Base-by-base conservation (phyloP, 495 filamentous ascomycete species). In the Talaromyces adpressus region DNA sequence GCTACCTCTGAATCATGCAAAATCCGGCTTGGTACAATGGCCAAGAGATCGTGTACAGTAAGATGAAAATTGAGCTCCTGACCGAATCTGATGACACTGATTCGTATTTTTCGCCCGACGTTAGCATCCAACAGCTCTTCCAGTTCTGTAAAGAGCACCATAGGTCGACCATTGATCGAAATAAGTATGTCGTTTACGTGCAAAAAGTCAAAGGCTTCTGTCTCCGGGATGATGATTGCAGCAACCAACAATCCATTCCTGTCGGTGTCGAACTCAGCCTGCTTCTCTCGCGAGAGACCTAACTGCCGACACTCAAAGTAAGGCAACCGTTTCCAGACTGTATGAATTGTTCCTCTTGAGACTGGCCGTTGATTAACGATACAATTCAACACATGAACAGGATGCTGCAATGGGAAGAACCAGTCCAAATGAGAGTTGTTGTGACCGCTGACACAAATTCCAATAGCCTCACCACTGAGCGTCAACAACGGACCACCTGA, bases 291-390 rank as follows among this genome's bases (percentile, higher is more conserved):
- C 12, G 58, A 45, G 23, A 60, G 58, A 14, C 58, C 58, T 7
- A 60, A 9, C 58, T 60, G 58, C 14, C 58, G 58, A 47, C 58
- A 60, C 30, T 60, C 58, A n/a, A 49, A 60, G 36, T 45, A 60
- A 14, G 58, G 58, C 23, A 60, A 6, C 3, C 58, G 32, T 60
- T 47, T 41, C 58, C 58, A 60, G 8, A 60, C 58, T 14, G 58
- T 60, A 29, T 60, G 58, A 25, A 60, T 41, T 6, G 58, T 60
- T 25, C 58, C 58, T 59, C 58, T 60, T n/a, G 39, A 41, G 5
- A 60, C 39, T 25, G 18, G 58, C n/a, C 25, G 58, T 47, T 29
- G 22, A 9, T 18, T 22, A 11, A 45, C 25, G 39, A 60, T 49
- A n/a, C 27, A 3, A 25, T 60, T 47, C 12, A 60, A 27, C 4